Base-by-base conservation (phyloP, 2,329 filamentous ascomycete genomes). In the Trichoderma gracile region DNA sequence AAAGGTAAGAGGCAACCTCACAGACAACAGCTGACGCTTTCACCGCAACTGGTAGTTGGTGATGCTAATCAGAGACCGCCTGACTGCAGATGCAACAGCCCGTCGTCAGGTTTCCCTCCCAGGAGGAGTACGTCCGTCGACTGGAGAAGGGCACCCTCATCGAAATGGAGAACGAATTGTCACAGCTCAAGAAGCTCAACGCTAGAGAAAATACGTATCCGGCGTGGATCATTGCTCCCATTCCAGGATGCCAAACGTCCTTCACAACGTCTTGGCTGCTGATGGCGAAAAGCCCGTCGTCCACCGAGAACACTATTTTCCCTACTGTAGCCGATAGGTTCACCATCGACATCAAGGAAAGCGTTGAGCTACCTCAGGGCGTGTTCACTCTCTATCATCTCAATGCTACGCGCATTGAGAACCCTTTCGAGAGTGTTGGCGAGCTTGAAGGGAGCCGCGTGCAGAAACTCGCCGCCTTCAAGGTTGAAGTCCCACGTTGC, bases 261-360 rank as follows among this genome's bases (percentile, higher is more conserved):
- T 77, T 77, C 27, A 56, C 67, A 1, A 73, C 68, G 15, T 71
- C 75, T 0, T 77, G 75, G 75, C 66, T 77, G 2, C 38, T 77
- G 7, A 67, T 77, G 1, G 72, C 77, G 14, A 68, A 64, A 7
- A 59, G 65, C 0, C 74, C 74, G 2, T n/a, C n/a, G 5, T 46
- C 33, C 3, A 56, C 67, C 1, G 69, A 69, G 2, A 67, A 67
- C 0, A 46, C 68, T 0, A 45, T 67, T 0, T 76, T 77, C 50
- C 75, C 75, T 0, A 66, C 65, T 0, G 38, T 72, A 1, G 66
- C 70, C 0, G 75, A 77, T 14, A 65, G 66, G 1, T 76, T 77
- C 12, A 68, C 57, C 0, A 67, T 77, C 5, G 69, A 74, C 38
- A 67, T 77, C 19, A 68, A 70, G 3, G 62, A 63, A 0, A 66